phyloP scores from a whole-genome alignment of 169 alveolate species.

The Plasmodium blacklocki region DNA sequence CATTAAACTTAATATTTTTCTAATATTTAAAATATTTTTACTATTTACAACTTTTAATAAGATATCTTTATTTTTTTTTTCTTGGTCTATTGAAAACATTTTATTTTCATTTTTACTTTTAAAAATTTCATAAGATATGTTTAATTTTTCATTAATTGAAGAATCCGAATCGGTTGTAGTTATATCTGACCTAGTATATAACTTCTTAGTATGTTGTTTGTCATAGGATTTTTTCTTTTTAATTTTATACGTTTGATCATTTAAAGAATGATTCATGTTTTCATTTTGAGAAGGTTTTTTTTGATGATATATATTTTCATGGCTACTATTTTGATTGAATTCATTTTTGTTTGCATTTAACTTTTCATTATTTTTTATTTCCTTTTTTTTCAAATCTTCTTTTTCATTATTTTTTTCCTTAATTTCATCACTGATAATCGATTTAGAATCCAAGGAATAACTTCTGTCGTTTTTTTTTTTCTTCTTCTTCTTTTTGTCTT shows the following conservation, averaged over 20 bases:
- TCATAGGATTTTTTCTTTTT: background rate
- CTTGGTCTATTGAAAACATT: conserved; percentile 17
- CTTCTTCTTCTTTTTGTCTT: background rate
- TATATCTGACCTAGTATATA: conserved; percentile 30
- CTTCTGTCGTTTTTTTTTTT: conserved; percentile 2
- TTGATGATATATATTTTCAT: conserved; percentile 1
- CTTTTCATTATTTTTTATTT: conserved; percentile 8
- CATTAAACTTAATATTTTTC: conserved; percentile 59
- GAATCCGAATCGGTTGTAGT: conserved; percentile 76
- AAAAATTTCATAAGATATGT: conserved; percentile 38
- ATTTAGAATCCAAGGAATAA: no score
- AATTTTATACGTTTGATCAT: conserved; percentile 12
- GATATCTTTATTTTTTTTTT: conserved; percentile 27
- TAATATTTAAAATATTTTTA: conserved; percentile 61
- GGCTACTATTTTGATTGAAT: background rate
- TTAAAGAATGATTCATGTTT: conserved; percentile 41
- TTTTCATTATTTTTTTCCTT: conserved; percentile 19
- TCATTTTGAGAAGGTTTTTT: conserved; percentile 2
- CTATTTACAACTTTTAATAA: conserved; percentile 61
- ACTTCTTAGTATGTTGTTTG: conserved; percentile 1
- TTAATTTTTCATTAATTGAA: conserved; percentile 40
- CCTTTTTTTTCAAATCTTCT: background rate
- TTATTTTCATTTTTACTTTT: conserved; percentile 47
- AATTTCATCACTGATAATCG: background rate
- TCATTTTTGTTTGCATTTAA: conserved; percentile 2